phyloP scores from a whole-genome alignment of 1,284 basidiomycete species.

The Gomphus sp. region DNA sequence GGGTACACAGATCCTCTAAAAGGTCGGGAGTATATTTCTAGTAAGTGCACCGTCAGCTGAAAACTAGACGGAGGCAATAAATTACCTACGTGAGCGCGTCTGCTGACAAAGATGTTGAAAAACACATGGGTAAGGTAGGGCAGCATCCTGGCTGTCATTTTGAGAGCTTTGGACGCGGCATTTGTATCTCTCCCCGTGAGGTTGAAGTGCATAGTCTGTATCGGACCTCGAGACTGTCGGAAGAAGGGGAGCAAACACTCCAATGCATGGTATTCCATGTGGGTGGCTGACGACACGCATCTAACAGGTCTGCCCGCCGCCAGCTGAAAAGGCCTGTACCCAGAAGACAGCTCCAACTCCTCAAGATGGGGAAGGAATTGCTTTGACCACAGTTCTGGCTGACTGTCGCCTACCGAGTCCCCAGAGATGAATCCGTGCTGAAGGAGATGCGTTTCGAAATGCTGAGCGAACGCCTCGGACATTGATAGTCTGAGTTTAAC shows the following conservation, averaged over 20 bases:
- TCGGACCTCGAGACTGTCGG: conserved; percentile 5
- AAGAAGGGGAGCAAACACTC: conserved; percentile 4
- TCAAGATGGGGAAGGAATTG: conserved; percentile 4
- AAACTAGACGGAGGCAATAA: background rate
- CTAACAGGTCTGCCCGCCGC: conserved; percentile 5
- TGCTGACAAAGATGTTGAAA: conserved; percentile 10
- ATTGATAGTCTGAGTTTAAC: conserved; percentile 5
- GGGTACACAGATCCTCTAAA: conserved; percentile 5
- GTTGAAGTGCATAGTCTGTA: conserved; percentile 6
- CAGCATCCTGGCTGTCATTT: conserved; percentile 1
- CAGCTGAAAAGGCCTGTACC: conserved; percentile 3
- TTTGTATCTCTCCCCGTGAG: conserved; percentile 7
- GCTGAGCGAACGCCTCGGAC: conserved; percentile 5
- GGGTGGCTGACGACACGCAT: conserved; percentile 3
- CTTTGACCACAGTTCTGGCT: background rate
- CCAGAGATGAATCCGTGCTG: conserved; percentile 1
- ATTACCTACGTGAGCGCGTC: conserved; percentile 5
- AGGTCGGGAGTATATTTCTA: conserved; percentile 8
- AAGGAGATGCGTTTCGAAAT: conserved; percentile 7
- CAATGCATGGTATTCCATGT: conserved; percentile 1
- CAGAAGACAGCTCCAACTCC: background rate
- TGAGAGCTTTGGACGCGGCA: conserved; percentile 1
- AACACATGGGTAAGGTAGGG: conserved; percentile 8
- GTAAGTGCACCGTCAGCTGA: background rate
- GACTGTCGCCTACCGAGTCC: background rate